Evolutionary conservation across 148 eudicot species (phyloP), one percentile per base, ranked within the genome.

Genomic region (Chenopodium formosanum): DNA sequence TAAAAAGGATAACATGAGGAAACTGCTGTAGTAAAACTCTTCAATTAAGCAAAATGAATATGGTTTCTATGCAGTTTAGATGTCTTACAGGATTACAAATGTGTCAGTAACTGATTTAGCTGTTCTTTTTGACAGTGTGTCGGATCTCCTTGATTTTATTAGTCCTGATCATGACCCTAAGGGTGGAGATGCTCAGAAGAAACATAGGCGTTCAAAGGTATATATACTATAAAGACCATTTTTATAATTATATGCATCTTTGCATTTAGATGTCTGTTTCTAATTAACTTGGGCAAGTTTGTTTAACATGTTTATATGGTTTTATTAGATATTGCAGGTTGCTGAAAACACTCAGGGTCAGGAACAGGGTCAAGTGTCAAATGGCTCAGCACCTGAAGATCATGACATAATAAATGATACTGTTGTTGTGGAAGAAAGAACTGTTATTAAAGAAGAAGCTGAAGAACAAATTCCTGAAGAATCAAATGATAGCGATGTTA

Each of bases 141-240:
- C 99, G 72, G 99, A 97, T 90, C 99, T 97, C 82, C 97, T 97
- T 60, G 99, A 97, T 86, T 97, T 86, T 78, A 97, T 97, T 63
- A 94, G 90, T 84, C 92, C 98, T 81, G 91, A 90, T 86, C 98
- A 90, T 67, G 92, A 92, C 78, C 85, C 92, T 29, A 97, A 89
- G 86, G 91, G 90, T 10, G 86, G 88, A n/a, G 97, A 92, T 78
- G 90, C 87, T 73, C 92, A 85, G 85, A 94, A 91, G 87, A 97
- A 88, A 84, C 83, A 84, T 20, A 85, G 99, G 46, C 97, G 98
- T 73, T 85, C 96, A 70, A 97, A 97, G 98, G 99, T 97, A 92
- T 79, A 32, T 19, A 22, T n/a, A 71, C 75, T 94, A 92, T 75
- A 32, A 12, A 22, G 23, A 71, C 75, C 8, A 5, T 17, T 56